Evolutionary conservation across 805 yeast species (phyloP), one percentile per base, ranked within the genome.

Genomic region (Sugiyamaella smithiae): DNA sequence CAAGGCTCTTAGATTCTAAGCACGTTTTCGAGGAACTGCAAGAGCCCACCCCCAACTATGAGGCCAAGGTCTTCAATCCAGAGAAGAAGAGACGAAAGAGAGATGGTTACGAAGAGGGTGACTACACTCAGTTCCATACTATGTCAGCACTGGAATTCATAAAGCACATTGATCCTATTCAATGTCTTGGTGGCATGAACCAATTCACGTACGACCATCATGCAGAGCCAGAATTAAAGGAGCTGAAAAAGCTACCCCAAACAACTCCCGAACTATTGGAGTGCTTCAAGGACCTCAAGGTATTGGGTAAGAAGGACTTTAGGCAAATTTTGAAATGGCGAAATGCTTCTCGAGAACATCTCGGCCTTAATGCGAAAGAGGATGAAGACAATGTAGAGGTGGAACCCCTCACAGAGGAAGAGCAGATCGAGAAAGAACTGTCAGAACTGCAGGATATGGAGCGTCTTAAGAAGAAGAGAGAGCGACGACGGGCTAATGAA

Each of bases 41-140:
- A 14, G 84, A 76, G 29, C 61, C 66, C 4, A 49, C 55, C 9
- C 62, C 62, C 17, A 86, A 88, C 65, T 85, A 84, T 65, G 97
- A 93, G 69, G 88, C 96, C 14, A 90, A 90, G 65, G 85, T 93
- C 36, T 93, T 82, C 72, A 89, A 93, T 62, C 99, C 99, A 1
- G 98, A 91, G 63, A 82, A 84, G 70, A 88, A 88, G 68, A 80
- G 76, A 49, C 82, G 98, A 70, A 84, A 81, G 67, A 85, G 99
- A 80, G 86, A 85, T 58, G 99, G 99, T 79, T 93, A 93, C 69
- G 97, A 87, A 50, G 98, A 91, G 62, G 97, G 95, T 44, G 95
- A 93, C 61, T 80, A 85, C 60, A 64, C 77, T 23, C 75, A 76
- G 55, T 85, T 80, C 64, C 90, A 88, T 60, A 78, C 82, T 7